These are phyloP conservation scores for Parachaetomium inaequale DNA, from an alignment of 495 filamentous ascomycete species.

Conservation along the genomic window DNA sequence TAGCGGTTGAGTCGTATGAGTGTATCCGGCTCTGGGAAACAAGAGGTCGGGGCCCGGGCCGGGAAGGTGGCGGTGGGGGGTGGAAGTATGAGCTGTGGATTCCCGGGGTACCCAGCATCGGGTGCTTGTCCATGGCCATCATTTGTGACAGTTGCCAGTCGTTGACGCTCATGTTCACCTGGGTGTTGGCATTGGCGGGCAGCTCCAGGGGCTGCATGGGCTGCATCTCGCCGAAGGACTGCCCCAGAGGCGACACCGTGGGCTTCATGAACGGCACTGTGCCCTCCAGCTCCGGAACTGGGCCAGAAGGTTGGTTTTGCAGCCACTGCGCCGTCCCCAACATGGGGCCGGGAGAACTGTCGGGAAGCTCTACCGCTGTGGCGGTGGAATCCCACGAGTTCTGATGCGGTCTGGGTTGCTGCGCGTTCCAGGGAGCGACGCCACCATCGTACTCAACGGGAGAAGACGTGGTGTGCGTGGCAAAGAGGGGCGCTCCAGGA, in stretches of 20 bases:
- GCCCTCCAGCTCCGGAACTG: background rate
- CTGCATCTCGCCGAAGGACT: background rate
- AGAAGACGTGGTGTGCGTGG: background rate
- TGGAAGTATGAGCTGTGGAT: background rate
- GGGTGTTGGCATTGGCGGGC: background rate
- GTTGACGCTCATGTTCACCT: background rate
- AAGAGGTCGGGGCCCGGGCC: background rate
- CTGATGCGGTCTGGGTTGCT: background rate
- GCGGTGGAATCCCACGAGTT: background rate
- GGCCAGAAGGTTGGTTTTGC: background rate
- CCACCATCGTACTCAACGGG: background rate
- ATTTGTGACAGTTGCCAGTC: background rate
- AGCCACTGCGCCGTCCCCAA: background rate
- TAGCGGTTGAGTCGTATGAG: background rate
- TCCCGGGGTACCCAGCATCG: too few species aligned
- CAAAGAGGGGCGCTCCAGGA: background rate
- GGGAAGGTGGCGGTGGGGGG: background rate
- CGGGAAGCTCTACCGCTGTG: conserved; percentile 4
- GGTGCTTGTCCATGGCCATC: background rate
- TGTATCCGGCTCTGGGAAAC: background rate
- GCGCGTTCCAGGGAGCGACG: background rate
- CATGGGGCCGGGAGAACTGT: background rate
- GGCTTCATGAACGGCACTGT: background rate
- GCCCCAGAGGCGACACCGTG: background rate
- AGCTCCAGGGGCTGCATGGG: background rate